A percentile compares a stretch with the other conserved stretches of the same genome.
phyloP scores from a whole-genome alignment of 176 grass and related monocot genomes.

The bread wheat (Triticum aestivum) region IWGSC_CS_RefSeq_v2.1 NC_057799.1:523706780-523707279 shows the following conservation, averaged over 20 bases:
- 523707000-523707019: conserved; percentile 33
- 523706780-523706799: conserved; percentile 56
- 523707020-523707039: conserved; percentile 46
- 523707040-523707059: conserved; percentile 56
- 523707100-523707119: neutral
- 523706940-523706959: conserved; percentile 61
- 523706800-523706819: conserved; percentile 58
- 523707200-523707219: neutral
- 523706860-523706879: conserved; percentile 67
- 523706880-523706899: conserved; percentile 60
- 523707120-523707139: neutral
- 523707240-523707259: no score
- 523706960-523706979: conserved; percentile 65
- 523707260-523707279: no score
- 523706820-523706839: conserved; percentile 38
- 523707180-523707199: neutral
- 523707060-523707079: conserved; percentile 50
- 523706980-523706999: conserved; percentile 46
- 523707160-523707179: neutral
- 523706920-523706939: conserved; percentile 56
- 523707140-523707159: neutral
- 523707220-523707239: neutral
- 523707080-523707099: neutral
- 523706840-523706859: conserved; percentile 57
- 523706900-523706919: conserved; percentile 45